phyloP scores from a whole-genome alignment of 768 basidiomycete genomes.

The Tylopilus sp. region DNA sequence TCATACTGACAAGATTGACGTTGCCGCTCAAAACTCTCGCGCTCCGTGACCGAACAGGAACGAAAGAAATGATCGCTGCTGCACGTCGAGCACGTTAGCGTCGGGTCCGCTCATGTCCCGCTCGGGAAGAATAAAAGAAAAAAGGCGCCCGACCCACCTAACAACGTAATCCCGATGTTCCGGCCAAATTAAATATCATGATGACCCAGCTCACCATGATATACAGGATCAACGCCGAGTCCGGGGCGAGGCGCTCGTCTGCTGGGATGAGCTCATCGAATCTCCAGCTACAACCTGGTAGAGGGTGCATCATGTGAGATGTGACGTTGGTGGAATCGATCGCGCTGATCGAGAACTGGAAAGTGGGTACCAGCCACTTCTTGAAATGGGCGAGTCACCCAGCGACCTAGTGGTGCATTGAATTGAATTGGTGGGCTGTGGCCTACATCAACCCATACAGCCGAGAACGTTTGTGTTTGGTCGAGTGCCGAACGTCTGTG shows the following conservation, averaged over 20 bases:
- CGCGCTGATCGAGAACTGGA: background rate
- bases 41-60: constrained; percentile 65
- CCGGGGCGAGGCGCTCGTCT: no score
- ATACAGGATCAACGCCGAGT: constrained; percentile 43
- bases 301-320: no score
- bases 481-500: constrained; percentile 18
- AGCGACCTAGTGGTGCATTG: constrained; percentile 13
- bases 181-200: constrained; percentile 54
- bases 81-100: background rate
- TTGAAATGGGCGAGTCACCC: no score
- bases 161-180: constrained; percentile 40
- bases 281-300: no score
- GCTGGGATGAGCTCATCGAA: no score
- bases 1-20: constrained; percentile 54
- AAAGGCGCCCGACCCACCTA: constrained; percentile 8
- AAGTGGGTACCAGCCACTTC: constrained; percentile 45
- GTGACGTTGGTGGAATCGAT: no score
- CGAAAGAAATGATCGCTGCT: constrained; percentile 46
- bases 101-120: background rate
- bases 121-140: background rate
- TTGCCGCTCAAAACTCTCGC: constrained; percentile 55
- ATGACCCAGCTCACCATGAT: constrained; percentile 51
- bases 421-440: no score
- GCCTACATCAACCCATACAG: no score
- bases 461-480: constrained; percentile 11